Evolutionary conservation across 495 filamentous ascomycete genomes (phyloP), one percentile per base, ranked within the genome.

Genomic region (Neurospora tetrasperma): DNA sequence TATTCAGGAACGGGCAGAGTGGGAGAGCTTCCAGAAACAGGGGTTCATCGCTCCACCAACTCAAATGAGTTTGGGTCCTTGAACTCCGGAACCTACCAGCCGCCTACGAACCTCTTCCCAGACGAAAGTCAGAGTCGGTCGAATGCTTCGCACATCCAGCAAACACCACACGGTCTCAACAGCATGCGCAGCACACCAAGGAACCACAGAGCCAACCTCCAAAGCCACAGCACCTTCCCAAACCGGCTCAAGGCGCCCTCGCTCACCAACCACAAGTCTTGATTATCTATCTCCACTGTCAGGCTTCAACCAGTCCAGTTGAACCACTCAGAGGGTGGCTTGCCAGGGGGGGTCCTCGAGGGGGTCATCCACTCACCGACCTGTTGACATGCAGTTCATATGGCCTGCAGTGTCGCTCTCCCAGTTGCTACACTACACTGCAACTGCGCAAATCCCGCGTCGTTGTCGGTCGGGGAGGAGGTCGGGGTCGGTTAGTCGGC

Each of bases 331-430:
- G 54, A 66, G 54, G 27, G 27, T 18, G 54, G 27, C 27, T 62
- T 35, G 23, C 54, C 27, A 66, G 54, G 54, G 39, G 54, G 54
- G 39, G 39, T 8, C 39, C 39, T 38, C 35, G 35, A 38, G 35
- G 35, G 35, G 54, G 54, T 31, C 27, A 66, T 66, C 54, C 54
- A 66, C 54, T 66, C 54, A 66, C 54, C 54, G 54, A 66, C 54
- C 54, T 66, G 54, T 66, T 66, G 54, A 66, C 54, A 66, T 62
- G 54, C 54, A 62, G 54, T 62, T 62, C 54, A 62, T 62, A 62
- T 62, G 54, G 23, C 54, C 27, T 66, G 54, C 54, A 66, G 54
- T 38, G 27, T 66, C 27, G 54, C 54, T 66, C 27, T 66, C 54
- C 46, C 48, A 59, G 20, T 59, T 54, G 23, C 48, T 31, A 38